These are phyloP conservation scores for Quercus phellos DNA, from an alignment of 331 rosid genomes.

Conservation along the genomic window DNA sequence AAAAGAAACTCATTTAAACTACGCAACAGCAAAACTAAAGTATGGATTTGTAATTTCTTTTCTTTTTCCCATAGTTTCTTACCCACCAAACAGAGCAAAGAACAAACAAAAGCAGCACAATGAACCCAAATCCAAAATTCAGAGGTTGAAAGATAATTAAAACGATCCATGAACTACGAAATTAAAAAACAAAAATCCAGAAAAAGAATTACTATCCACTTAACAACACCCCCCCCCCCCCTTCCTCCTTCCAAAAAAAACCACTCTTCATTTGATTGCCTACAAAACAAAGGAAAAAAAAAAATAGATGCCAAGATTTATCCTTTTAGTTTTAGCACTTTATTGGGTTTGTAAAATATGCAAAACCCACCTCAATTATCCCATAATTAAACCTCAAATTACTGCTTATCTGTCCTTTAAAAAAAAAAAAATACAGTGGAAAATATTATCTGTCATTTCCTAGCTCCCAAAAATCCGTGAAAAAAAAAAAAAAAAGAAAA, in stretches of 20 bases:
- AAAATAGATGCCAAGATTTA: background rate
- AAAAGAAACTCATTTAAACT: too few species aligned
- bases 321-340: background rate
- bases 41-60: conserved; percentile 3
- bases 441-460: too few species aligned
- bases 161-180: background rate
- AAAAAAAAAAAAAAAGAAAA: too few species aligned
- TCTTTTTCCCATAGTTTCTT: conserved; percentile 25
- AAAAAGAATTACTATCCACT: background rate
- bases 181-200: too few species aligned
- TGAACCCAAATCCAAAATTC: conserved; percentile 1
- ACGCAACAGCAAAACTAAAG: too few species aligned
- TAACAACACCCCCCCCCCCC: too few species aligned
- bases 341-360: background rate
- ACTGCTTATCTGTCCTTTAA: background rate
- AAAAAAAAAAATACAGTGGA: too few species aligned
- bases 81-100: conserved; percentile 19
- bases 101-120: background rate
- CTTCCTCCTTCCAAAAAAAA: too few species aligned
- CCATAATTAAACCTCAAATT: background rate
- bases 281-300: background rate
- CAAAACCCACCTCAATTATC: background rate
- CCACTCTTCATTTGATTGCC: too few species aligned
- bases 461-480: too few species aligned
- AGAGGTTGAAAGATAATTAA: conserved; percentile 19